Conservation (phyloP, 2,329 filamentous ascomycete genomes). For the Thelonectria discophora region DNA sequence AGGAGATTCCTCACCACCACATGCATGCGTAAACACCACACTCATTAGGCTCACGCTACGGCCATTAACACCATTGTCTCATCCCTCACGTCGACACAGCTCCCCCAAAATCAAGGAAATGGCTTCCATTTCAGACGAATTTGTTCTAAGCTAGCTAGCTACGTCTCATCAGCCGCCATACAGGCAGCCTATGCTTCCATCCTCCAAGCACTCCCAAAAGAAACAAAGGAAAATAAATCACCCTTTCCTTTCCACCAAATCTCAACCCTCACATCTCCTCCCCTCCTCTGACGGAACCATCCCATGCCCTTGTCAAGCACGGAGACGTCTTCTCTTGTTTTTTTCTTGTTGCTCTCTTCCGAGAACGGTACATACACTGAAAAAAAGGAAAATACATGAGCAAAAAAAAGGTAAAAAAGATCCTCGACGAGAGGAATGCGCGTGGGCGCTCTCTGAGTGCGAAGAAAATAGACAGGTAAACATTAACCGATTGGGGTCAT, state of each 20-base stretch:
- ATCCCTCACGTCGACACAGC: too few species aligned
- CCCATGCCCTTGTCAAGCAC: background rate
- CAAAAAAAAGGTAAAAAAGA: slow-evolving; percentile 21
- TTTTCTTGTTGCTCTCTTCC: slow-evolving; percentile 9
- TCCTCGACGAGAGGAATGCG: slow-evolving; percentile 28
- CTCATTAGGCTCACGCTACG: background rate
- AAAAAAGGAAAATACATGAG: slow-evolving; percentile 25
- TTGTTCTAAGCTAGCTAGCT: slow-evolving; percentile 23
- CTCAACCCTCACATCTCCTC: background rate
- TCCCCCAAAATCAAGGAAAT: slow-evolving; percentile 18
- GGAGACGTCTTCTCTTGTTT: background rate
- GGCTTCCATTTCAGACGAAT: slow-evolving; percentile 38
- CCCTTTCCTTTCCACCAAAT: background rate
- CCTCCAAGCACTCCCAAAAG: slow-evolving; percentile 18
- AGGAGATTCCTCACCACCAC: too few species aligned
- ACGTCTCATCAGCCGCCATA: slow-evolving; percentile 13
- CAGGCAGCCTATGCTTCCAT: background rate
- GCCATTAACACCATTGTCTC: too few species aligned
- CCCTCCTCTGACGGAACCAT: background rate
- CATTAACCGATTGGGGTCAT: slow-evolving; percentile 48
- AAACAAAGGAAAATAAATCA: background rate
- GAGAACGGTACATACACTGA: slow-evolving; percentile 44
- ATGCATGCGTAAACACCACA: too few species aligned
- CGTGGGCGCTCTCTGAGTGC: slow-evolving; percentile 24
- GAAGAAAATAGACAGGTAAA: slow-evolving; percentile 44